Conservation (phyloP, 495 filamentous ascomycete genomes). For the Podospora pseudoanserina region DNA sequence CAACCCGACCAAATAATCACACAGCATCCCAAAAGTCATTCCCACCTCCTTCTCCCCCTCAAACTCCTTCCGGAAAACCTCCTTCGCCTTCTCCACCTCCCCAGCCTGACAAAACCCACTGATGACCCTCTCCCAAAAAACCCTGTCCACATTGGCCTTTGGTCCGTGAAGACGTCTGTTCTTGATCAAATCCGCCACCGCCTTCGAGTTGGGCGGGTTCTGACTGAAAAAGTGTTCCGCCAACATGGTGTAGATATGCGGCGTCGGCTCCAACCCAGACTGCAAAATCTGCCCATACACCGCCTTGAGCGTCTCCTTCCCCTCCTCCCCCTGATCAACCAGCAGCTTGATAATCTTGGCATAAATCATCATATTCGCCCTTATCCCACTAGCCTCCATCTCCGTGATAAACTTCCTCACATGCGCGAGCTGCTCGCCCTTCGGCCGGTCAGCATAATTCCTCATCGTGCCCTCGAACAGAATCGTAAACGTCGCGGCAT, state of each 20-base stretch:
- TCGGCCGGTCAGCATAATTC: slow-evolving; percentile 15
- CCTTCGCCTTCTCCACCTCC: slow-evolving; percentile 48
- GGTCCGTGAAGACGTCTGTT: slow-evolving; percentile 38
- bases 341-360: slow-evolving; percentile 61
- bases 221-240: slow-evolving; percentile 61
- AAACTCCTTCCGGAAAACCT: slow-evolving; percentile 45
- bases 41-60: slow-evolving; percentile 30
- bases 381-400: slow-evolving; percentile 52
- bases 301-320: slow-evolving; percentile 50
- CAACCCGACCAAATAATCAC: slow-evolving; percentile 46
- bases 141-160: slow-evolving; percentile 44
- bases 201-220: slow-evolving; percentile 53
- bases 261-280: slow-evolving; percentile 47
- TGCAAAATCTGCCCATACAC: slow-evolving; percentile 59
- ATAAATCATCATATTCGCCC: slow-evolving; percentile 56
- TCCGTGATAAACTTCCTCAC: slow-evolving; percentile 45
- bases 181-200: slow-evolving; percentile 53
- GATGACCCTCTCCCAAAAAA: slow-evolving; percentile 67
- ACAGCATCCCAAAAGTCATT: slow-evolving; percentile 45
- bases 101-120: slow-evolving; percentile 55
- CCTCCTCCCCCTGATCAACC: slow-evolving; percentile 40
- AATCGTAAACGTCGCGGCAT: slow-evolving; percentile 44
- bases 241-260: slow-evolving; percentile 67
- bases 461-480: slow-evolving; percentile 40
- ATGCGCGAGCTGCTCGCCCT: slow-evolving; percentile 32